Conservation (phyloP, 176 grass and related monocot species). For the Urochloa ruziziensis region DNA sequence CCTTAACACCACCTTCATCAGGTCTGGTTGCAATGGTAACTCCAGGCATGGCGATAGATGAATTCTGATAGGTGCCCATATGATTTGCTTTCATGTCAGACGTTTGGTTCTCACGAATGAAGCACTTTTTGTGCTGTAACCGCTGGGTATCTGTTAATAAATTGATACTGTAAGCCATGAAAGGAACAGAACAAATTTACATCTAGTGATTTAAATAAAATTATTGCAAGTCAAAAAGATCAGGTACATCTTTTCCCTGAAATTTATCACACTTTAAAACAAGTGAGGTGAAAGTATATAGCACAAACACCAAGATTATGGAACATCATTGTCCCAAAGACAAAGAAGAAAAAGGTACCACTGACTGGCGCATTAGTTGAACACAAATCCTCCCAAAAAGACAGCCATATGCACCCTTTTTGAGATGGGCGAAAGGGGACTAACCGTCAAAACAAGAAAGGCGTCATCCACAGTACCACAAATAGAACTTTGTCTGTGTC, state of each 20-base stretch:
- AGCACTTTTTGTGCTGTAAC: slow-evolving; percentile 41
- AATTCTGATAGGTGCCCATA: slow-evolving; percentile 19
- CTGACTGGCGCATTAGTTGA: slow-evolving; percentile 6
- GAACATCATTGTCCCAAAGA: slow-evolving; percentile 11
- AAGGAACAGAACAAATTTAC: not conserved
- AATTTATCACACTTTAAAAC: slow-evolving; percentile 10
- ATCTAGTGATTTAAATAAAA: slow-evolving; percentile 1
- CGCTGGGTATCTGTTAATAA: slow-evolving; percentile 48
- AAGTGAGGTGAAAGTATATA: not conserved
- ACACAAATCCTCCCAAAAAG: slow-evolving; percentile 27
- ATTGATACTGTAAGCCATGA: not conserved
- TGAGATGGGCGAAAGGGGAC: not conserved
- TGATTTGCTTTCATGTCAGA: slow-evolving; percentile 17
- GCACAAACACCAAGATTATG: slow-evolving; percentile 32
- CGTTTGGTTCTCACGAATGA: slow-evolving; percentile 20
- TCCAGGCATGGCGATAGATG: slow-evolving; percentile 26
- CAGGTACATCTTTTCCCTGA: not conserved
- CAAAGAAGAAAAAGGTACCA: not conserved
- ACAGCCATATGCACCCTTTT: slow-evolving; percentile 1
- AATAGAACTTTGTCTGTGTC: slow-evolving; percentile 28
- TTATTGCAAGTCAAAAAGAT: not conserved
- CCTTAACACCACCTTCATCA: slow-evolving; percentile 60
- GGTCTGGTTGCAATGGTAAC: slow-evolving; percentile 47
- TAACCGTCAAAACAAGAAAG: slow-evolving; percentile 31
- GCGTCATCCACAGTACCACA: slow-evolving; percentile 28